These are phyloP conservation scores for Schizophyllum commune DNA, from an alignment of 1,284 basidiomycete species.

Conservation along the genomic window DNA sequence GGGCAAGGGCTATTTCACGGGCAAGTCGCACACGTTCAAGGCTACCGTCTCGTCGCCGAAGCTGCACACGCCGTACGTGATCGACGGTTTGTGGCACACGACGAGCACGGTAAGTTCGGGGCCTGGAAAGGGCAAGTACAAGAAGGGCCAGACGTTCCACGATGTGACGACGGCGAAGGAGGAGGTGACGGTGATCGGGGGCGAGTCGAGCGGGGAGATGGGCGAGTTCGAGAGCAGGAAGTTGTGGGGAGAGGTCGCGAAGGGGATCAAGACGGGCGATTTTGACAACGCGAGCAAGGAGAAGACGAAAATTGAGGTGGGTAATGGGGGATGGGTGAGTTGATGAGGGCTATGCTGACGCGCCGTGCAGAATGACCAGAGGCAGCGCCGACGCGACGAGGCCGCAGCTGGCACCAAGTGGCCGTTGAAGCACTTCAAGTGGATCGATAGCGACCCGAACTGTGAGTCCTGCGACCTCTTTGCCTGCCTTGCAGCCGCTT, in stretches of 20 bases:
- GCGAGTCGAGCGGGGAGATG: conserved; percentile 49
- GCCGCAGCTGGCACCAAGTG: conserved; percentile 64
- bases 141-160: conserved; percentile 48
- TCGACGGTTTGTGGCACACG: conserved; percentile 89
- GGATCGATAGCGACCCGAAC: conserved; percentile 58
- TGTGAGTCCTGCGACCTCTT: conserved; percentile 40
- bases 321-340: conserved; percentile 12
- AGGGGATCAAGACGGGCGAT: conserved; percentile 87
- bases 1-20: conserved; percentile 92
- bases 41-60: conserved; percentile 39
- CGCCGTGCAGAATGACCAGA: conserved; percentile 73
- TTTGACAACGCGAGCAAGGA: conserved; percentile 88
- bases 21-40: conserved; percentile 92
- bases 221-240: conserved; percentile 82
- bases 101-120: conserved; percentile 44
- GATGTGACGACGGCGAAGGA: conserved; percentile 60
- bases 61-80: conserved; percentile 35
- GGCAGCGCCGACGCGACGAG: conserved; percentile 86
- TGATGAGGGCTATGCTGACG: neutral
- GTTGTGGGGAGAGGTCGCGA: conserved; percentile 84
- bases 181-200: conserved; percentile 58
- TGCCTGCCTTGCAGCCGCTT: conserved; percentile 1
- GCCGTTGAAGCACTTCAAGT: conserved; percentile 70
- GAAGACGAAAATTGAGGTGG: conserved; percentile 88
- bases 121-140: conserved; percentile 4